A percentile compares a stretch with the other conserved stretches of the same genome.
These are phyloP conservation scores for Tetradesmus lagerheimii DNA, from an alignment of 139 green algal species.

Conservation along the genomic window DNA sequence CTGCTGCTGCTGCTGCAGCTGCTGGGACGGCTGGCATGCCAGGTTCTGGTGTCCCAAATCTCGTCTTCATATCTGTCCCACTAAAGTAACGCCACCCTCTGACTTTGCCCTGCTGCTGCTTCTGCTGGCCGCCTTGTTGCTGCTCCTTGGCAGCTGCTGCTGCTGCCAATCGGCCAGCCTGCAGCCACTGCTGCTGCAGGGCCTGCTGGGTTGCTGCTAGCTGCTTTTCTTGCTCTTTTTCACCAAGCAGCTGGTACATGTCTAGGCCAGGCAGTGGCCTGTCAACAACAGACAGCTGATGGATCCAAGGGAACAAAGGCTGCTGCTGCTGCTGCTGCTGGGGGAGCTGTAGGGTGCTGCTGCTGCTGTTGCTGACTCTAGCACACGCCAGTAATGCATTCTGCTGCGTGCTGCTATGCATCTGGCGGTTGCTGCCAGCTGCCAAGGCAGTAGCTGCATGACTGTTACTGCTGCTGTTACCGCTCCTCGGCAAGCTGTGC, in stretches of 20 bases:
- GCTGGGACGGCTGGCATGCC: not conserved
- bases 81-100: constrained; percentile 16
- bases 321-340: not conserved
- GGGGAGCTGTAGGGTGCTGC: constrained; percentile 2
- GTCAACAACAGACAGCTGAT: constrained; percentile 6
- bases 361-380: not conserved
- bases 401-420: not conserved
- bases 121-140: not conserved
- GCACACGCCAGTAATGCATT: constrained; percentile 10
- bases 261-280: constrained; percentile 4
- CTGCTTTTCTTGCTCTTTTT: constrained; percentile 17
- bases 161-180: not conserved
- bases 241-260: constrained; percentile 15
- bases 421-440: not conserved
- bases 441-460: not conserved
- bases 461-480: not conserved
- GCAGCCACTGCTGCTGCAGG: not conserved
- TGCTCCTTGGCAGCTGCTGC: not conserved
- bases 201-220: not conserved
- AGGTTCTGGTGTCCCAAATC: not conserved
- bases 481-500: no score
- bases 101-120: not conserved
- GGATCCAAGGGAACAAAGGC: not conserved
- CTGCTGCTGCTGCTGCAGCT: constrained; percentile 7
- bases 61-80: not conserved